Evolutionary conservation across 2,329 filamentous ascomycete species (phyloP).

Genomic region (Fusarium graminum): DNA sequence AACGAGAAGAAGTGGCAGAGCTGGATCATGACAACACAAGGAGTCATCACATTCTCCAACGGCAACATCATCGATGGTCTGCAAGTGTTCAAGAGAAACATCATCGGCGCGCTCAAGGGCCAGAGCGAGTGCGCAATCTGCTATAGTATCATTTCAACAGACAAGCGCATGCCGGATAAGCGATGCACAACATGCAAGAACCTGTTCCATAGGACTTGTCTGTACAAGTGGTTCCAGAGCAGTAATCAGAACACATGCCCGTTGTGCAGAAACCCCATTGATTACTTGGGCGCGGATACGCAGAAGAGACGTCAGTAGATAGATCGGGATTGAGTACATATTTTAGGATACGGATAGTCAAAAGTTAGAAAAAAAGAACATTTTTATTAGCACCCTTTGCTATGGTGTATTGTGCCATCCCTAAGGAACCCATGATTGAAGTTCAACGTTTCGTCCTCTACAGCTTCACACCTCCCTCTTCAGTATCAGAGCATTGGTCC

Average conservation of each 20-base stretch:
- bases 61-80: conserved; percentile 90
- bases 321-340: conserved; percentile 10
- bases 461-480: conserved; percentile 19
- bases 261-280: conserved; percentile 90
- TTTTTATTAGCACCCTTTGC: conserved; percentile 10
- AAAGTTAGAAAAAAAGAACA: conserved; percentile 17
- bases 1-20: conserved; percentile 92
- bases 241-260: conserved; percentile 94
- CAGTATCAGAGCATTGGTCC: conserved; percentile 5
- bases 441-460: neutral
- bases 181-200: conserved; percentile 93
- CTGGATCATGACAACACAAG: conserved; percentile 90
- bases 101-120: conserved; percentile 88
- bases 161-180: conserved; percentile 93
- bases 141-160: conserved; percentile 91
- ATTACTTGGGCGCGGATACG: conserved; percentile 63
- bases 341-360: too few species aligned
- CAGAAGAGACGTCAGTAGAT: conserved; percentile 53
- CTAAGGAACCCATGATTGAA: neutral
- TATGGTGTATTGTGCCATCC: neutral
- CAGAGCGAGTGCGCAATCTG: conserved; percentile 97
- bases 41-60: conserved; percentile 93
- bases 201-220: conserved; percentile 87
- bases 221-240: conserved; percentile 97
- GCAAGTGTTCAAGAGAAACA: conserved; percentile 85